Conservation (phyloP, 1,284 basidiomycete genomes). For the Rhodotorula sp. region DNA sequence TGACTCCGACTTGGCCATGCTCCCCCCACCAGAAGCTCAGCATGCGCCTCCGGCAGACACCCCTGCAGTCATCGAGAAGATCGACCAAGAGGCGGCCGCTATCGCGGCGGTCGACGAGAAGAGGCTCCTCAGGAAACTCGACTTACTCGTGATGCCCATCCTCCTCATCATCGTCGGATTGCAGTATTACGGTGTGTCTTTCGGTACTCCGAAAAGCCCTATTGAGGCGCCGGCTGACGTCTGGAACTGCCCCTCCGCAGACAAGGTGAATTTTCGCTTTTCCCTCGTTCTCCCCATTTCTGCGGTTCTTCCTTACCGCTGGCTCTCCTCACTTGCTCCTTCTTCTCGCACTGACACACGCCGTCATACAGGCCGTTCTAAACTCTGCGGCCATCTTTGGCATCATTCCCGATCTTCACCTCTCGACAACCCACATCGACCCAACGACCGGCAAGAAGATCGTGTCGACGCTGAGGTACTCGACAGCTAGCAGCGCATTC, state of each 20-base stretch:
- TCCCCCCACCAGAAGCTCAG: background rate
- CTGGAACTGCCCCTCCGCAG: no score
- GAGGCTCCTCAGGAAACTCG: slow-evolving; percentile 47
- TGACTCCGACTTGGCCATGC: background rate
- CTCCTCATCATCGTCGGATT: slow-evolving; percentile 47
- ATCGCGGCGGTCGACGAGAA: slow-evolving; percentile 13
- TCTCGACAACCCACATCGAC: slow-evolving; percentile 42
- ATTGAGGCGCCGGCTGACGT: background rate
- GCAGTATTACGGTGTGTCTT: slow-evolving; percentile 53
- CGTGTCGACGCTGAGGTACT: slow-evolving; percentile 48
- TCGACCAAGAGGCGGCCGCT: background rate
- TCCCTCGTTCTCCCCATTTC: background rate
- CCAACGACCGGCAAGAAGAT: slow-evolving; percentile 45
- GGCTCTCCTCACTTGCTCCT: background rate
- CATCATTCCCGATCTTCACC: slow-evolving; percentile 53
- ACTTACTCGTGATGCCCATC: slow-evolving; percentile 43
- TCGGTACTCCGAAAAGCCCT: background rate
- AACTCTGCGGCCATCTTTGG: slow-evolving; percentile 56
- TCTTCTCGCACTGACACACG: background rate
- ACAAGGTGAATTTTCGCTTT: background rate
- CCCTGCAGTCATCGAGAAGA: background rate
- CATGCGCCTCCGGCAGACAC: background rate
- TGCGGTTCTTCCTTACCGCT: background rate
- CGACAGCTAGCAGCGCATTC: slow-evolving; percentile 50
- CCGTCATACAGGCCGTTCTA: slow-evolving; percentile 51